phyloP scores from a whole-genome alignment of 2,329 filamentous ascomycete species.

The Trichophyton simii region DNA sequence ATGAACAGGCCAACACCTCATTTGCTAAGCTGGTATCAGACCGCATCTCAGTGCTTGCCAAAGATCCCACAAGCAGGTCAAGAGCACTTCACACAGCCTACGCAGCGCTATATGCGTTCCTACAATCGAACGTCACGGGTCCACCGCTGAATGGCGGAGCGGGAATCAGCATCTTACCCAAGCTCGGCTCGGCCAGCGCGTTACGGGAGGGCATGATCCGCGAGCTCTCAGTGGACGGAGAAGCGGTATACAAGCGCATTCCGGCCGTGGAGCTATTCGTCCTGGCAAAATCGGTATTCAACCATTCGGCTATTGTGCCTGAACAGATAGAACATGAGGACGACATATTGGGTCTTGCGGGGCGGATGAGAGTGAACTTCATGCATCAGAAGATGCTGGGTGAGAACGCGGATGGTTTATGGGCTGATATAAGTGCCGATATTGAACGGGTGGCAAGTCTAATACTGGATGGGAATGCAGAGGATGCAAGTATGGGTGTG shows the following conservation, averaged over 20 bases:
- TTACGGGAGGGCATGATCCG: slow-evolving; percentile 46
- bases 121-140: slow-evolving; percentile 80
- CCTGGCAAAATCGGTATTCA: slow-evolving; percentile 53
- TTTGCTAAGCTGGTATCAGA: slow-evolving; percentile 28
- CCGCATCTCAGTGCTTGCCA: slow-evolving; percentile 19
- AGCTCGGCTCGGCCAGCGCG: slow-evolving; percentile 28
- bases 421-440: slow-evolving; percentile 27
- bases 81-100: slow-evolving; percentile 47
- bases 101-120: slow-evolving; percentile 61
- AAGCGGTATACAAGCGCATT: slow-evolving; percentile 72
- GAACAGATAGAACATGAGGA: background rate
- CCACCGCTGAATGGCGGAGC: slow-evolving; percentile 56
- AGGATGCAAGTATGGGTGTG: slow-evolving; percentile 36
- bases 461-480: slow-evolving; percentile 10
- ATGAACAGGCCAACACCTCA: slow-evolving; percentile 14
- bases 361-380: slow-evolving; percentile 58
- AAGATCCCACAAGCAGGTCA: slow-evolving; percentile 17
- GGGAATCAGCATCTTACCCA: slow-evolving; percentile 35
- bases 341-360: slow-evolving; percentile 42
- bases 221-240: slow-evolving; percentile 66
- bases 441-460: slow-evolving; percentile 13
- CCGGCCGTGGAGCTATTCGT: slow-evolving; percentile 74
- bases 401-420: slow-evolving; percentile 45
- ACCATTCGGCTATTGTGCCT: slow-evolving; percentile 31
- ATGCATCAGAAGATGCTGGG: slow-evolving; percentile 57